These are phyloP conservation scores for Mycena kentingensis DNA, from an alignment of 768 basidiomycete species.

Conservation along the genomic window DNA sequence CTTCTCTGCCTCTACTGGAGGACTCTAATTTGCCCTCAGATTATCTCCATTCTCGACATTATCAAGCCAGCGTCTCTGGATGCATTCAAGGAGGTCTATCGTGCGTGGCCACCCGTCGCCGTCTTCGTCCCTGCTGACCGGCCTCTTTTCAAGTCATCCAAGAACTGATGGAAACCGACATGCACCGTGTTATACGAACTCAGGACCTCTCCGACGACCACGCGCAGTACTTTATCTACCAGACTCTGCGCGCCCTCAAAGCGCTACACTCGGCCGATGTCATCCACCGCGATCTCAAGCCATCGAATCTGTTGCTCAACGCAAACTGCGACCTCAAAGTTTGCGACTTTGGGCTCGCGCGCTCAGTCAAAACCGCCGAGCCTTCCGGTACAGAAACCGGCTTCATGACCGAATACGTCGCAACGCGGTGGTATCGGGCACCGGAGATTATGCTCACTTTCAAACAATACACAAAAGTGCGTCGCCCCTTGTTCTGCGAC, in stretches of 20 bases:
- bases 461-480: constrained; percentile 88
- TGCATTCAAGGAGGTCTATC: constrained; percentile 84
- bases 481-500: background rate
- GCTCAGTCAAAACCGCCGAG: constrained; percentile 86
- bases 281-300: constrained; percentile 95
- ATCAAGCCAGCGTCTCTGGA: constrained; percentile 80
- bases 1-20: background rate
- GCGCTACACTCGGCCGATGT: constrained; percentile 96
- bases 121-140: background rate
- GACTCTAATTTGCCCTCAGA: constrained; percentile 42
- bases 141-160: constrained; percentile 64
- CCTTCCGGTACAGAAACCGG: constrained; percentile 81
- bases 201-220: constrained; percentile 96
- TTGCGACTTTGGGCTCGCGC: constrained; percentile 91
- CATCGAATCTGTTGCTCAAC: constrained; percentile 95
- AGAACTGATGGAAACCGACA: constrained; percentile 94
- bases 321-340: constrained; percentile 97
- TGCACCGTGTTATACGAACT: constrained; percentile 95
- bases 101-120: constrained; percentile 38
- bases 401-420: constrained; percentile 98
- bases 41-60: constrained; percentile 89
- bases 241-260: constrained; percentile 93
- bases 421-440: constrained; percentile 97
- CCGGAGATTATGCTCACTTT: constrained; percentile 99
- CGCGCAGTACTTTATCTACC: constrained; percentile 91